Evolutionary conservation across 2,329 filamentous ascomycete genomes (phyloP).

Genomic region (Colletotrichum tabaci): DNA sequence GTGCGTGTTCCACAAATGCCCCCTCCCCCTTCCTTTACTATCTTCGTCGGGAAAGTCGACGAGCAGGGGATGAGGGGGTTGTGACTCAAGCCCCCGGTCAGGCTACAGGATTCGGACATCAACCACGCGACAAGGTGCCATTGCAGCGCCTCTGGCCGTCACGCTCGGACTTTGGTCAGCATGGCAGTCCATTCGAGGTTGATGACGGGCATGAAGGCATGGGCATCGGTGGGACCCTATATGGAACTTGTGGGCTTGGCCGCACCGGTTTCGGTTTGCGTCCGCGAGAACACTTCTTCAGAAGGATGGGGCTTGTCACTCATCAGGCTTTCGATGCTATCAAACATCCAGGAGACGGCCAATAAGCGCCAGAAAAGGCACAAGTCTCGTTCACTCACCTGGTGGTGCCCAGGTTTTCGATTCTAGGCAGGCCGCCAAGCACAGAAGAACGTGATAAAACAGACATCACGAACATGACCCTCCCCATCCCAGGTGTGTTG

Average conservation of each 20-base stretch:
- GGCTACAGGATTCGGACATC: background rate
- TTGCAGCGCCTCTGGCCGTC: background rate
- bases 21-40: background rate
- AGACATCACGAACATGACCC: background rate
- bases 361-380: no score
- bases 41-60: no score
- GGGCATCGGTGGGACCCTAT: conserved; percentile 5
- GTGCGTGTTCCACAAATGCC: background rate
- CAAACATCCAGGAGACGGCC: background rate
- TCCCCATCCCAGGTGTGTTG: background rate
- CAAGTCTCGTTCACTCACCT: no score
- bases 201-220: background rate
- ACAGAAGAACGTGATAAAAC: no score
- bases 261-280: background rate
- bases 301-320: background rate
- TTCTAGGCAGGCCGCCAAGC: no score
- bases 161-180: conserved; percentile 14
- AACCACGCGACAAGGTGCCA: conserved; percentile 22
- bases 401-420: no score
- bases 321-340: background rate
- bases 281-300: background rate
- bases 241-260: background rate
- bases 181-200: background rate
- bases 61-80: background rate
- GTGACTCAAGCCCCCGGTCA: conserved; percentile 15